Evolutionary conservation across 1,284 basidiomycete species (phyloP), one percentile per base, ranked within the genome.

Genomic region (Cystobasidium sp.): DNA sequence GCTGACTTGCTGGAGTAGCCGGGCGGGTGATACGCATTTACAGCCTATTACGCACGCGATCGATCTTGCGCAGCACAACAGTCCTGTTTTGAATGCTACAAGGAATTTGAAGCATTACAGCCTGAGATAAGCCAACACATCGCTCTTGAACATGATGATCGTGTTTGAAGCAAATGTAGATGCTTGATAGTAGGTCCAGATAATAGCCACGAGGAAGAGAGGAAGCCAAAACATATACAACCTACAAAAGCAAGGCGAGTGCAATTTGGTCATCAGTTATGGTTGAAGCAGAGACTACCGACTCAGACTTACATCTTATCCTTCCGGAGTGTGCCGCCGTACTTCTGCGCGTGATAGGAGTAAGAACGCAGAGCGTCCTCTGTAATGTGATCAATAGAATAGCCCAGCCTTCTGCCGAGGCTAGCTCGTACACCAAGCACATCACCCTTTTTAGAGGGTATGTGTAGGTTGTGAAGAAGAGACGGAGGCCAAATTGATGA

Each of bases 171-270:
- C 43, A 43, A 73, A 31, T 39, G 51, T 52, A 24, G 70, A 73
- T 6, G 70, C 70, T 52, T 73, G 70, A 22, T 37, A 37, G 24
- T 62, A 65, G 2, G 49, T 51, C 70, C 70, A 73, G 49, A 73
- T 66, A 18, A 73, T 22, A 9, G 70, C 70, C 22, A 66, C 39
- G n/a, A 73, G 49, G 46, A 73, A 59, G 20, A 73, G 70, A 18
- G 70, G 70, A 22, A 73, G 70, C 70, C 70, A 73, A 53, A 73
- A 73, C 24, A 65, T 47, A 37, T 66, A 73, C 31, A 73, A 62
- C 70, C 70, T 73, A 18, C n/a, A 31, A 24, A 51, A 8, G n/a
- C 22, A 39, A 43, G 22, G 37, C 16, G 37, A 46, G 10, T 8
- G 44, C 22, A 20, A 20, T 3, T 59, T 56, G 43, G 67, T 46